A percentile compares a stretch with the other conserved stretches of the same genome.
These are phyloP conservation scores for Phialophora macrospora DNA, from an alignment of 2,329 filamentous ascomycete species.

Conservation along the genomic window DNA sequence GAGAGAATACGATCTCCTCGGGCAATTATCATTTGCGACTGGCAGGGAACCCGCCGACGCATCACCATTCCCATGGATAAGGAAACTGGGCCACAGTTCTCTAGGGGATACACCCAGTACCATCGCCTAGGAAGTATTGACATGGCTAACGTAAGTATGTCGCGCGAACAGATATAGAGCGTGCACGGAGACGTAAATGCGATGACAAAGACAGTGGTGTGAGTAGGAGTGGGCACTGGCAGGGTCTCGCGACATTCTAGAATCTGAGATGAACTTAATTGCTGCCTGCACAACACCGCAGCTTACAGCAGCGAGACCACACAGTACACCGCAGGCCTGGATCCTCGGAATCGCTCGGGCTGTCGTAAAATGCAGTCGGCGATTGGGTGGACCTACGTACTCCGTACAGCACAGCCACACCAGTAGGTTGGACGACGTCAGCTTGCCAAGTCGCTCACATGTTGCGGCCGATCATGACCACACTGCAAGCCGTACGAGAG, in stretches of 20 bases:
- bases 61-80: neutral
- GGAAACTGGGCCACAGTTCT: neutral
- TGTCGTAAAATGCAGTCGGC: conserved; percentile 2
- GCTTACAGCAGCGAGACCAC: conserved; percentile 20
- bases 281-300: neutral
- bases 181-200: neutral
- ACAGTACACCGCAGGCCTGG: neutral
- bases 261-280: conserved; percentile 10
- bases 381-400: conserved; percentile 13
- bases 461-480: conserved; percentile 11
- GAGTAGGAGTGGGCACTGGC: conserved; percentile 9
- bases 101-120: neutral
- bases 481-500: neutral
- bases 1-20: neutral
- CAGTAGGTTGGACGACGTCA: conserved; percentile 7
- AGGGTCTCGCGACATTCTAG: conserved; percentile 13
- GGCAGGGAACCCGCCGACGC: neutral
- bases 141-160: conserved; percentile 23
- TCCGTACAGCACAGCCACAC: conserved; percentile 24
- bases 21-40: neutral
- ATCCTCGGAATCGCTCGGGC: conserved; percentile 24
- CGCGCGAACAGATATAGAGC: neutral
- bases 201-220: conserved; percentile 17
- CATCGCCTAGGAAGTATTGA: neutral
- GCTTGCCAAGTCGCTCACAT: conserved; percentile 16